phyloP scores from a whole-genome alignment of 306 rosid genomes.

The Malus orientalis region DNA sequence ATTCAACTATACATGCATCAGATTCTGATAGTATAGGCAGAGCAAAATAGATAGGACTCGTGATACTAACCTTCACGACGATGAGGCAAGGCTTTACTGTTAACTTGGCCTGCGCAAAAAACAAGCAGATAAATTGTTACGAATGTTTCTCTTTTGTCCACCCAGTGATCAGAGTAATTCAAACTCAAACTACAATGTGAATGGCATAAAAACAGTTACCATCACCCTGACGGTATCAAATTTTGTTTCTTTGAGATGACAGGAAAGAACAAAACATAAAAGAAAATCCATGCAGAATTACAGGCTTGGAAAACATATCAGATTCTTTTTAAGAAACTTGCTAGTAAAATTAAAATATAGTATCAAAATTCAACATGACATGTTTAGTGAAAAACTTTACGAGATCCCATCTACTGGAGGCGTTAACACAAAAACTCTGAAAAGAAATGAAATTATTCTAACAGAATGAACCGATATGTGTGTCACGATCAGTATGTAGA shows the following conservation, averaged over 20 bases:
- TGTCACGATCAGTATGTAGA: not conserved
- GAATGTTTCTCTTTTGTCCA: not conserved
- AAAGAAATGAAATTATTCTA: not conserved
- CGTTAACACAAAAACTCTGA: not conserved
- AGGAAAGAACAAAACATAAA: not conserved
- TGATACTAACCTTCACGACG: constrained; percentile 55
- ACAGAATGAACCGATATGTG: not conserved
- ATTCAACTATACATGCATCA: not conserved
- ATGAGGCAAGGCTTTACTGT: constrained; percentile 57
- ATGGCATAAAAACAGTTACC: not conserved
- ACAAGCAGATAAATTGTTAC: constrained; percentile 10
- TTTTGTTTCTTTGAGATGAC: constrained; percentile 7
- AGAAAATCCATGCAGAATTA: not conserved
- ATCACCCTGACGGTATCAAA: not conserved
- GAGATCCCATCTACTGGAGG: not conserved
- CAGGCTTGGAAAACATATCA: not conserved
- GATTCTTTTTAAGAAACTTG: not conserved
- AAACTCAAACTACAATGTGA: constrained; percentile 1
- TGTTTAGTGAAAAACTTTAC: not conserved
- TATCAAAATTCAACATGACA: not conserved
- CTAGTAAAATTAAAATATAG: not conserved
- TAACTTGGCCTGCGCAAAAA: constrained; percentile 47
- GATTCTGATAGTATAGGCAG: not conserved
- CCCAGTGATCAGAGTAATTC: not conserved
- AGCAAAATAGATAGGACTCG: not conserved